phyloP scores from a whole-genome alignment of 2,329 filamentous ascomycete genomes.

The Fusarium piperis region DNA sequence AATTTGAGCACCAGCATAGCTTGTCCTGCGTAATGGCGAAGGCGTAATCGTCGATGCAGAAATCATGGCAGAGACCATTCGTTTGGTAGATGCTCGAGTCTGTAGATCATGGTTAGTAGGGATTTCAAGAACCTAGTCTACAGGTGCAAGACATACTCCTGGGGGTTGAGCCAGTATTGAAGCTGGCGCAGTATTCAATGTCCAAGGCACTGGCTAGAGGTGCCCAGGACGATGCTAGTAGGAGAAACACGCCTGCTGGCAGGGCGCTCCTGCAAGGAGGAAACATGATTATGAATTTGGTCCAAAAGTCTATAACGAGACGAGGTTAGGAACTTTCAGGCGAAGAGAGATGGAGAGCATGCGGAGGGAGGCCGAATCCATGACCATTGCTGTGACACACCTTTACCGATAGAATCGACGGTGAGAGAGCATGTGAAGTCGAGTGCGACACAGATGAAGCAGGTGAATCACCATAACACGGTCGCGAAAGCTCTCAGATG shows the following conservation, averaged over 20 bases:
- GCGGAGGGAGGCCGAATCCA: neutral
- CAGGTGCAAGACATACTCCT: conserved; percentile 44
- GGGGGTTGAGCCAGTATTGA: conserved; percentile 49
- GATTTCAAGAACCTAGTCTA: neutral
- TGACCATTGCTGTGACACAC: conserved; percentile 23
- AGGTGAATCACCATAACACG: conserved; percentile 40
- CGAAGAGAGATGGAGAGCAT: neutral
- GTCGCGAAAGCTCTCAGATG: conserved; percentile 27
- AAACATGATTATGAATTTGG: conserved; percentile 34
- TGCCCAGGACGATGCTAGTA: conserved; percentile 40
- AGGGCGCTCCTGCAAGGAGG: conserved; percentile 29
- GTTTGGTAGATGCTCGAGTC: conserved; percentile 70
- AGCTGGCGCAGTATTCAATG: conserved; percentile 48
- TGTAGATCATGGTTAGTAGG: conserved; percentile 40
- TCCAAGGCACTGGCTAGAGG: conserved; percentile 40
- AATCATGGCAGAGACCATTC: conserved; percentile 72
- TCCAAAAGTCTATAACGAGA: conserved; percentile 17
- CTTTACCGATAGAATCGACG: conserved; percentile 31
- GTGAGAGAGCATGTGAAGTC: conserved; percentile 26
- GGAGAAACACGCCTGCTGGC: conserved; percentile 31
- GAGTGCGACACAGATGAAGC: conserved; percentile 33
- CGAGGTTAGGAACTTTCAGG: conserved; percentile 16
- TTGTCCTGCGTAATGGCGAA: conserved; percentile 74
- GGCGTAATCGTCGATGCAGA: conserved; percentile 67
- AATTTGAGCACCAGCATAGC: conserved; percentile 80